Conservation (phyloP, 352 stramenopile genomes). For the Phytopythium kandeliae region DNA sequence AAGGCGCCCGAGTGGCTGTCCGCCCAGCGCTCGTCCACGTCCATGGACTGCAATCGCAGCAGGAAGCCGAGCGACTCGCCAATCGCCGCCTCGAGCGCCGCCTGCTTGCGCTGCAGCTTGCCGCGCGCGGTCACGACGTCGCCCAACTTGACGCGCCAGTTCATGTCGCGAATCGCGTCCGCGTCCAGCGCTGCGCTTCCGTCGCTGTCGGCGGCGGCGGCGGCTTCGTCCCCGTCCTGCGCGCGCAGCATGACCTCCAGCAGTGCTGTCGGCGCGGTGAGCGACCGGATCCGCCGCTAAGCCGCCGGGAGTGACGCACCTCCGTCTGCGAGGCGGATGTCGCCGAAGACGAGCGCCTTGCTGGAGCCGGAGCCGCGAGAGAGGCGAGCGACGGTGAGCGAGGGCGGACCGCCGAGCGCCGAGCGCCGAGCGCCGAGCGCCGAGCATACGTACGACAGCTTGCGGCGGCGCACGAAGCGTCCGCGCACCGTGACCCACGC, state of each 20-base stretch:
- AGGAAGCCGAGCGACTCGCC: slow-evolving; percentile 28
- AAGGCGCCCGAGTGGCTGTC: slow-evolving; percentile 34
- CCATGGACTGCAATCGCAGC: slow-evolving; percentile 39
- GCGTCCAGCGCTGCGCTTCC: slow-evolving; percentile 55
- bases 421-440: neutral
- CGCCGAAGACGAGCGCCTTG: slow-evolving; percentile 77
- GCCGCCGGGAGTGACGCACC: slow-evolving; percentile 14
- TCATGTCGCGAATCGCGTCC: slow-evolving; percentile 60
- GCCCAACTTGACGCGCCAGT: slow-evolving; percentile 77
- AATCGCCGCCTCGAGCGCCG: too few species aligned
- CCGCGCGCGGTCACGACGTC: slow-evolving; percentile 48
- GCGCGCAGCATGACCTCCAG: slow-evolving; percentile 83
- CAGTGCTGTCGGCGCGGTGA: slow-evolving; percentile 44
- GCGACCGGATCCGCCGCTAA: too few species aligned
- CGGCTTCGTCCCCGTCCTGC: slow-evolving; percentile 33
- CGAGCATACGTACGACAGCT: slow-evolving; percentile 59
- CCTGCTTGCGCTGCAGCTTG: slow-evolving; percentile 34
- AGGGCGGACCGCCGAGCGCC: too few species aligned
- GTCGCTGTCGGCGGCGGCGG: too few species aligned
- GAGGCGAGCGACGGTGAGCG: too few species aligned
- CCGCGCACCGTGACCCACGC: slow-evolving; percentile 35
- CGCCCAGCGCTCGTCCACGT: slow-evolving; percentile 58
- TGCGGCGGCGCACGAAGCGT: slow-evolving; percentile 71
- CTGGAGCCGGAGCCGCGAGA: slow-evolving; percentile 24
- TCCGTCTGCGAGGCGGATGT: slow-evolving; percentile 63